Conservation (phyloP, 1,139 yeast species). For the Magnusiomyces tetraspermus region DNA sequence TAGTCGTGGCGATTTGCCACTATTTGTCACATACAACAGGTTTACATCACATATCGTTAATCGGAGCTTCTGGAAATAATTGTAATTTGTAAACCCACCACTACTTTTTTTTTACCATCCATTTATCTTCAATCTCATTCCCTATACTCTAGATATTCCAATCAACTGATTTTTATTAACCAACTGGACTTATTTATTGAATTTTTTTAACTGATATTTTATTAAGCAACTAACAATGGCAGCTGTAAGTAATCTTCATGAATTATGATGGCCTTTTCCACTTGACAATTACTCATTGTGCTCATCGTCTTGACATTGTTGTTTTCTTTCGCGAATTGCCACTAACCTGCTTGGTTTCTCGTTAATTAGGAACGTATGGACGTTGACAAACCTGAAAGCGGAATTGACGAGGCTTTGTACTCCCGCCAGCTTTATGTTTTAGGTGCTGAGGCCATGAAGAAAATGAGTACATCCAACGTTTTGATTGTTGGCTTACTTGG, state of each 20-base stretch:
- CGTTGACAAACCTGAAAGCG: slow-evolving; percentile 14
- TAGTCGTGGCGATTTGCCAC: too few relatives aligned
- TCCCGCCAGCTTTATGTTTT: slow-evolving; percentile 46
- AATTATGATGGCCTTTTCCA: too few relatives aligned
- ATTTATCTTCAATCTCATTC: too few relatives aligned
- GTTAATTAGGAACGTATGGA: slow-evolving; percentile 12
- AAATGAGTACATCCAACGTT: slow-evolving; percentile 89
- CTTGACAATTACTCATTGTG: not conserved
- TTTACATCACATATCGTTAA: too few relatives aligned
- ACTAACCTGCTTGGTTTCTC: not conserved
- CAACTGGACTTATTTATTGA: too few relatives aligned
- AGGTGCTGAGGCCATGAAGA: slow-evolving; percentile 95
- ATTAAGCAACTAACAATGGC: not conserved
- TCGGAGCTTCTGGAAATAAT: too few relatives aligned
- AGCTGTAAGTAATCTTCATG: not conserved
- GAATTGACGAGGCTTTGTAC: slow-evolving; percentile 15
- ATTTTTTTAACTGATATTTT: too few relatives aligned
- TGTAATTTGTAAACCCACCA: too few relatives aligned
- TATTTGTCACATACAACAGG: too few relatives aligned
- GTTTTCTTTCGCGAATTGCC: not conserved
- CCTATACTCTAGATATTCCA: too few relatives aligned
- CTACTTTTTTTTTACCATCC: too few relatives aligned
- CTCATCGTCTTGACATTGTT: not conserved
- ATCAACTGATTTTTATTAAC: too few relatives aligned
- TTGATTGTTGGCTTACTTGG: slow-evolving; percentile 83